Evolutionary conservation across 106 monocot genomes (phyloP).

Genomic region (Acanthochlamys bracteata): DNA sequence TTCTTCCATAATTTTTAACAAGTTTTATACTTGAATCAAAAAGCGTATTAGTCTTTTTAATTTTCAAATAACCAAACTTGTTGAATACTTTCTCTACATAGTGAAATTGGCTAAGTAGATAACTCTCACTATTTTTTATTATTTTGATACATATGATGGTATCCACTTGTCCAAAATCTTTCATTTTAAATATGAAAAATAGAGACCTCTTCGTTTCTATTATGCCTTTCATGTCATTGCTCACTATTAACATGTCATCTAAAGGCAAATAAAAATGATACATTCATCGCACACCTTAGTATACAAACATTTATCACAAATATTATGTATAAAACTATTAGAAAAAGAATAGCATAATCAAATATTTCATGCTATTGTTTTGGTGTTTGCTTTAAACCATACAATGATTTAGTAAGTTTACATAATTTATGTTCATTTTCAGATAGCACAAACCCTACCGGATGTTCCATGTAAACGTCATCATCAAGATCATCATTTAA

Average conservation of each 20-base stretch:
- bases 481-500: constrained; percentile 1
- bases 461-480: background rate
- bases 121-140: background rate
- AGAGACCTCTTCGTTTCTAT: background rate
- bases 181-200: background rate
- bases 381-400: no score
- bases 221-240: background rate
- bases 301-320: background rate
- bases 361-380: no score
- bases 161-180: background rate
- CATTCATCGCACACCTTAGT: background rate
- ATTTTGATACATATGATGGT: background rate
- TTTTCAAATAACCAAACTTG: background rate
- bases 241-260: background rate
- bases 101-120: background rate
- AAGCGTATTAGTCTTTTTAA: background rate
- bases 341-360: background rate
- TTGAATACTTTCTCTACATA: background rate
- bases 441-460: background rate
- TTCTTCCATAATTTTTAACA: background rate
- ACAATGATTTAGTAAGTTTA: no score
- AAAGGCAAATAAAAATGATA: background rate
- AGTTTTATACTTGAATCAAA: background rate
- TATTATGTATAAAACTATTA: constrained; percentile 1
- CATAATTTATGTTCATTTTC: no score